Conservation (phyloP, 2,329 filamentous ascomycete species). For the Xylariaceae sp. region DNA sequence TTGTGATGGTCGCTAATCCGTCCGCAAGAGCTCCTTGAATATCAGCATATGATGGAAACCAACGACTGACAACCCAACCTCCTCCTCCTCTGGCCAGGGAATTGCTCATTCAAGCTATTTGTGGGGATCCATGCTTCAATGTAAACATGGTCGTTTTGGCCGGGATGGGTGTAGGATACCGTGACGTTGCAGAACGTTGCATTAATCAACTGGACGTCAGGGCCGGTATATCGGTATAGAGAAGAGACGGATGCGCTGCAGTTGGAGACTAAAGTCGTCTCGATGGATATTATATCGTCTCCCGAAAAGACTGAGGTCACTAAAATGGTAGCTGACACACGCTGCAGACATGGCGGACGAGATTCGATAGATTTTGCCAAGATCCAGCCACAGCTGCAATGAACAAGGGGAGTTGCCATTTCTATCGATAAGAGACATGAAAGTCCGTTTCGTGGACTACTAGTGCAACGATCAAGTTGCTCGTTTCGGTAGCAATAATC, state of each 20-base stretch:
- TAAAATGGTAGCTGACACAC: too few relatives aligned
- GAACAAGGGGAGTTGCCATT: too few relatives aligned
- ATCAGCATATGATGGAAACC: slow-evolving; percentile 13
- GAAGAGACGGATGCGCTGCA: slow-evolving; percentile 11
- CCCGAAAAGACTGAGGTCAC: too few relatives aligned
- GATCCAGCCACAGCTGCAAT: too few relatives aligned
- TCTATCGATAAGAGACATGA: too few relatives aligned
- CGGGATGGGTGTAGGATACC: slow-evolving; percentile 39
- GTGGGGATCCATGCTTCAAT: slow-evolving; percentile 36
- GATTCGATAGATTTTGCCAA: too few relatives aligned
- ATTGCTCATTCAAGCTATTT: slow-evolving; percentile 34
- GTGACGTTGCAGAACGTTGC: slow-evolving; percentile 39
- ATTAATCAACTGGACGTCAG: slow-evolving; percentile 5
- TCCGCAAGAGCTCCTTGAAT: slow-evolving; percentile 20
- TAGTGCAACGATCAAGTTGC: too few relatives aligned
- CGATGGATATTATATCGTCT: too few relatives aligned
- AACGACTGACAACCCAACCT: slow-evolving; percentile 27
- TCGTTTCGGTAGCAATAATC: too few relatives aligned
- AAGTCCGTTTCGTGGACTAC: too few relatives aligned
- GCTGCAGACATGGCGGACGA: too few relatives aligned
- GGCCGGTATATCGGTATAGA: slow-evolving; percentile 12
- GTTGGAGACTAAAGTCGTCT: slow-evolving; percentile 13
- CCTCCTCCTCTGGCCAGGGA: slow-evolving; percentile 39
- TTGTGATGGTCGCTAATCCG: slow-evolving; percentile 26
- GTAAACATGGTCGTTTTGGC: slow-evolving; percentile 35